A percentile compares a stretch with the other conserved stretches of the same genome.
Conservation (phyloP, 2,329 filamentous ascomycete species). For the Pestalotiopsis sp. region DNA sequence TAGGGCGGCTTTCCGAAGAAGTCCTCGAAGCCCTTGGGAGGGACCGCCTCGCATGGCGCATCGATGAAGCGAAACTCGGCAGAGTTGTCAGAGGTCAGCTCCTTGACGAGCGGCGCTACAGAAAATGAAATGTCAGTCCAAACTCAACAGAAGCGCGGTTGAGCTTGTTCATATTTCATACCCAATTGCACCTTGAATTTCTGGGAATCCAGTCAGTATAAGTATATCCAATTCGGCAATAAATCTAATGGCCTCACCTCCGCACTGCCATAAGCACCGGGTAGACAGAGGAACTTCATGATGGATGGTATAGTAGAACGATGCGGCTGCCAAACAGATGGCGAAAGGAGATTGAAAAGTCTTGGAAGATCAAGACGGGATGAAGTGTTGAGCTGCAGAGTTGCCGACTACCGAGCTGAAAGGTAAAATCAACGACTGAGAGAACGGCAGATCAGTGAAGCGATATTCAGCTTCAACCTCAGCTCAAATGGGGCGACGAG, state of each 20-base stretch:
- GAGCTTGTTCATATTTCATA: constrained; percentile 26
- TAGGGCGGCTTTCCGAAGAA: constrained; percentile 58
- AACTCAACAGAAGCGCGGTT: constrained; percentile 13
- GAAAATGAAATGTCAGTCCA: background rate
- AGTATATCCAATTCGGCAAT: background rate
- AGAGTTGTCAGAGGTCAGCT: constrained; percentile 43
- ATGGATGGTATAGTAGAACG: constrained; percentile 19
- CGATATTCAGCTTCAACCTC: background rate
- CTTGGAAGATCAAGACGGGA: constrained; percentile 8
- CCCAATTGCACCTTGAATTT: constrained; percentile 57
- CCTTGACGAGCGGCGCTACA: constrained; percentile 48
- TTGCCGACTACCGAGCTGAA: constrained; percentile 11
- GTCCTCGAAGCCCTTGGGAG: constrained; percentile 54
- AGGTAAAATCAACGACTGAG: background rate
- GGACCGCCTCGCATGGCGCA: constrained; percentile 48
- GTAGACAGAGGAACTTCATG: constrained; percentile 59
- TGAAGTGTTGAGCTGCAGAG: background rate
- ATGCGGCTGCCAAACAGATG: background rate
- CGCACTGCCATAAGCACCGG: constrained; percentile 58
- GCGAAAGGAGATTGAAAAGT: background rate
- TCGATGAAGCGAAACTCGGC: constrained; percentile 53
- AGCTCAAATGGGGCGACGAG: background rate
- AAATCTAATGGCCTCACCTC: constrained; percentile 30
- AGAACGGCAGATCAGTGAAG: background rate
- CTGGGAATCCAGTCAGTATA: constrained; percentile 30